These are phyloP conservation scores for Inonotus hispidus DNA, from an alignment of 1,284 basidiomycete genomes.

Conservation along the genomic window DNA sequence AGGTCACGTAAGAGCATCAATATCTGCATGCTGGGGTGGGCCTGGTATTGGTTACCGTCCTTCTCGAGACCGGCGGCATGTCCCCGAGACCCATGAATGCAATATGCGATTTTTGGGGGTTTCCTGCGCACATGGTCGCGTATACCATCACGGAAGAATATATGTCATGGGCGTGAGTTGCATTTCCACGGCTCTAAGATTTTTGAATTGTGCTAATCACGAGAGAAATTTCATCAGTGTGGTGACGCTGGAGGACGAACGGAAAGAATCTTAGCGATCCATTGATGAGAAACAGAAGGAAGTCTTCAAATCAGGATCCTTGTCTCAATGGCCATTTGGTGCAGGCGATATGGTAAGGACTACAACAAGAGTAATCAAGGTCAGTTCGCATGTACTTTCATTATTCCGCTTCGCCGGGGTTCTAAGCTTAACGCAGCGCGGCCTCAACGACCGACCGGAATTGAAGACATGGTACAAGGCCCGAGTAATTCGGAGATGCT, in stretches of 20 bases:
- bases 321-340: conserved; percentile 32
- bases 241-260: conserved; percentile 34
- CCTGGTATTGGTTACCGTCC: neutral
- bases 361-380: conserved; percentile 36
- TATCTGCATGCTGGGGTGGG: neutral
- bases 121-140: conserved; percentile 35
- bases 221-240: conserved; percentile 25
- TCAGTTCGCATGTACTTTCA: conserved; percentile 17
- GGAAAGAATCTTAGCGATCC: conserved; percentile 39
- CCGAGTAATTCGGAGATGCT: conserved; percentile 40
- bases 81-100: conserved; percentile 28
- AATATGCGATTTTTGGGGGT: conserved; percentile 34
- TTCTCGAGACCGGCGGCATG: conserved; percentile 32
- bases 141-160: conserved; percentile 32
- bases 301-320: conserved; percentile 28
- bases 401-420: neutral
- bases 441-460: conserved; percentile 42
- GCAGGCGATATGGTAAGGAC: conserved; percentile 33
- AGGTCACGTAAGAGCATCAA: conserved; percentile 31
- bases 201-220: neutral
- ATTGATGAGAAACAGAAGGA: conserved; percentile 31
- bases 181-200: neutral
- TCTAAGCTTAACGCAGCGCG: conserved; percentile 30
- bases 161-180: conserved; percentile 39
- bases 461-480: conserved; percentile 36